Base-by-base conservation (phyloP, 768 basidiomycete genomes). In the Rhodotorula sphaerocarpa region DNA sequence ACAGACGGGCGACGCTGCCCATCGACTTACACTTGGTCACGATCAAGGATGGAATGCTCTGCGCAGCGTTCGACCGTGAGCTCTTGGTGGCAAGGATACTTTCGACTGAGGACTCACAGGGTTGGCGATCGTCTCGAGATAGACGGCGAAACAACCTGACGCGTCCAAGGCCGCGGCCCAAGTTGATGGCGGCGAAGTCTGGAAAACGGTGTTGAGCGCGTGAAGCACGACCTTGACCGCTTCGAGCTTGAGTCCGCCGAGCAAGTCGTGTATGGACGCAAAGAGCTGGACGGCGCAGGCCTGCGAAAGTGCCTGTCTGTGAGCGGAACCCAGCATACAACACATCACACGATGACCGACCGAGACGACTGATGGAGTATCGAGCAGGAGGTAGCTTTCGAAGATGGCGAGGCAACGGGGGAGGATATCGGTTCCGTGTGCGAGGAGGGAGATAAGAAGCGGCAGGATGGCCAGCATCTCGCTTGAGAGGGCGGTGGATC, bases 351-450 rank as follows among this genome's bases (percentile, higher is more conserved):
- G 18, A n/a, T n/a, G n/a, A 27, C 36, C 71, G 65, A 87, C 89
- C 78, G 84, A 81, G 50, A 90, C 74, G 61, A 91, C 78, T 15
- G 76, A 70, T 23, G 75, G 62, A 0, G 82, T 82, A 74, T 88
- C 86, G 23, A 88, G 78, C n/a, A 93, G 74, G 61, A 88, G 77
- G 73, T 90, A 92, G 9, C 86, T 84, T 72, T 89, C 86, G 28
- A 88, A 69, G 58, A 91, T 82, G 59, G 76, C 77, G 23, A 82
- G 82, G 31, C 84, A 79, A 56, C 79, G 83, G 20, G 86, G 86
- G 25, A 90, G 76, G 27, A 89, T 74, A 67, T 91, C 89, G 47
- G 88, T 75, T 65, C 90, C 89, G 33, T 76, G 77, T 2, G 80
- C 78, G 23, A 92, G 76, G 7, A 88, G 74, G n/a, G 76, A 58